Evolutionary conservation across 768 basidiomycete species (phyloP).

Genomic region (Polyporus arcularius): DNA sequence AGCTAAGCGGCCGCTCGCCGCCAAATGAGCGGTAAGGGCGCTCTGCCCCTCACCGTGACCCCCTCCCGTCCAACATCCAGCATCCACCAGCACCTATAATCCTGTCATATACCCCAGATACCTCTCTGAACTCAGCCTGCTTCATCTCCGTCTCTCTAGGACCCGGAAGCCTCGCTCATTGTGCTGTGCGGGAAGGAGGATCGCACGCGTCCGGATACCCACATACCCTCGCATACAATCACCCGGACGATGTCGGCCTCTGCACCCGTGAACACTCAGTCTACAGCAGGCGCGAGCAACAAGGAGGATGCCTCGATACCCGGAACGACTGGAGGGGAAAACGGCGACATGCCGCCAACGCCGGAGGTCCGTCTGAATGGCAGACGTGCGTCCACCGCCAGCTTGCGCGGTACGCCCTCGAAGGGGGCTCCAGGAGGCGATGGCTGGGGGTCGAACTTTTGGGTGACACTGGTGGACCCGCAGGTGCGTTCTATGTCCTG

Average conservation of each 20-base stretch:
- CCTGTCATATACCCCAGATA: conserved; percentile 17
- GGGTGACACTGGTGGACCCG: conserved; percentile 93
- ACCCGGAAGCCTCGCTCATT: neutral
- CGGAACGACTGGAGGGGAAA: conserved; percentile 5
- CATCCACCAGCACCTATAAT: conserved; percentile 3
- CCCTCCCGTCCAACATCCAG: neutral
- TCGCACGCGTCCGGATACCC: conserved; percentile 4
- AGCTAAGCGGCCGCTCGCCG: neutral
- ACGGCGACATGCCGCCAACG: conserved; percentile 18
- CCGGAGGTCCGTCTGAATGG: conserved; percentile 33
- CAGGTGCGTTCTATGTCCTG: conserved; percentile 49
- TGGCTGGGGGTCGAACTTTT: conserved; percentile 88
- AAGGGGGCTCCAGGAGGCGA: conserved; percentile 14
- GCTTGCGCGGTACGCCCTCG: conserved; percentile 11
- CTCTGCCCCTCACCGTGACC: conserved; percentile 13
- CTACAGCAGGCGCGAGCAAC: neutral
- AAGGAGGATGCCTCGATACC: neutral
- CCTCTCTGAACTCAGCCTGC: neutral
- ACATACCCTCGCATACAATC: neutral
- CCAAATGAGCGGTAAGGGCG: conserved; percentile 3
- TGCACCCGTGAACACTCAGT: neutral
- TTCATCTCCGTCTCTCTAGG: neutral
- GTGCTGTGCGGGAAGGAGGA: neutral
- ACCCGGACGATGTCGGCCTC: conserved; percentile 13
- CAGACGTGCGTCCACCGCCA: conserved; percentile 21